phyloP scores from a whole-genome alignment of 805 yeast species.

The Candida peoriensis region DNA sequence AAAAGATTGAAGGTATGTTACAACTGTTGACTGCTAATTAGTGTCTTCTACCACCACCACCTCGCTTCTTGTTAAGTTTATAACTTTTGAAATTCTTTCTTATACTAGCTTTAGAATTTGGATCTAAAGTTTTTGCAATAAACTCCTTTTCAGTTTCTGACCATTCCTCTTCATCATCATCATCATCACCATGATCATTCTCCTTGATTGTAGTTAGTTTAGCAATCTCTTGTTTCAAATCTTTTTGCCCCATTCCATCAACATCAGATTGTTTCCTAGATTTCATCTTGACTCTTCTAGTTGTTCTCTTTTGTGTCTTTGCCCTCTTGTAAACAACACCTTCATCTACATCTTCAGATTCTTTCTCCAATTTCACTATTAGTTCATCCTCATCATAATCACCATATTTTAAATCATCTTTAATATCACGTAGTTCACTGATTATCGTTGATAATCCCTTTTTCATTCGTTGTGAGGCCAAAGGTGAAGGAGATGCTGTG shows the following conservation, averaged over 20 bases:
- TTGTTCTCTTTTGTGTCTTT: slow-evolving; percentile 30
- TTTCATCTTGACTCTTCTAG: slow-evolving; percentile 23
- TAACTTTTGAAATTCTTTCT: slow-evolving; percentile 43
- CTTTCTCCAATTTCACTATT: slow-evolving; percentile 16
- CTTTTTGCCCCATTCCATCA: slow-evolving; percentile 26
- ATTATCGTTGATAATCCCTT: slow-evolving; percentile 41
- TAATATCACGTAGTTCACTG: slow-evolving; percentile 38
- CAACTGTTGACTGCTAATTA: slow-evolving; percentile 62
- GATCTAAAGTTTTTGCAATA: slow-evolving; percentile 18
- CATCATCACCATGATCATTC: slow-evolving; percentile 18
- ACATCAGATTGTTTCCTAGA: slow-evolving; percentile 26
- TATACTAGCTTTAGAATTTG: slow-evolving; percentile 20
- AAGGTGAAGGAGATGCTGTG: slow-evolving; percentile 25
- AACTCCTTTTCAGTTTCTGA: slow-evolving; percentile 17
- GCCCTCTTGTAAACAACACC: slow-evolving; percentile 23
- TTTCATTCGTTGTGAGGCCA: slow-evolving; percentile 22
- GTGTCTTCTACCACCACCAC: slow-evolving; percentile 34
- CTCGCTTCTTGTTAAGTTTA: slow-evolving; percentile 41
- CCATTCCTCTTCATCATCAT: slow-evolving; percentile 20
- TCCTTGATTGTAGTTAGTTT: slow-evolving; percentile 6
- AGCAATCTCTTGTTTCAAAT: slow-evolving; percentile 20
- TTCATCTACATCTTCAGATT: slow-evolving; percentile 6
- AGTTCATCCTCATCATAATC: slow-evolving; percentile 17
- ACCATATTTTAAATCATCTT: slow-evolving; percentile 23
- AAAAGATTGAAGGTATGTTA: slow-evolving; percentile 88